Percentiles rank a stretch among this genome's conserved stretches.
Evolutionary conservation across 305 asterid species (phyloP).

Genomic region (Galium porrigens): DNA sequence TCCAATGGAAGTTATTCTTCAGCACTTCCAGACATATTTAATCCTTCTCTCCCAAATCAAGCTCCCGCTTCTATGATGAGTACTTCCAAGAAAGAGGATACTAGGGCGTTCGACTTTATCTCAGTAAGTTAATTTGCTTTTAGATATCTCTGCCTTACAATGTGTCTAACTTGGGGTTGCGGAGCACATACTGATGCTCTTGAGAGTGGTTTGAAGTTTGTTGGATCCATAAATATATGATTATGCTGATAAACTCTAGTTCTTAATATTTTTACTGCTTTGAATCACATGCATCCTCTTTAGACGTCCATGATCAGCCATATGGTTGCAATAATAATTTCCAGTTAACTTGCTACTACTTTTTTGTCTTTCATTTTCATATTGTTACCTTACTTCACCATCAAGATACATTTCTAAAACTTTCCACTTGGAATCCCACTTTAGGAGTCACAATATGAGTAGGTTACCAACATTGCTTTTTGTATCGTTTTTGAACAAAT

Average conservation of each 20-base stretch:
- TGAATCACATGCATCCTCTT: background rate
- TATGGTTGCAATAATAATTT: background rate
- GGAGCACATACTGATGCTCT: background rate
- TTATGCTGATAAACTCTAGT: background rate
- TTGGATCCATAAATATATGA: background rate
- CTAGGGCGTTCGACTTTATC: conserved; percentile 85
- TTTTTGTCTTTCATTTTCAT: background rate
- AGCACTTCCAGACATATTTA: conserved; percentile 71
- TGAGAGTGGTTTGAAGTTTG: conserved; percentile 1
- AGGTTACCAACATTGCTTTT: background rate
- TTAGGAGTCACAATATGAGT: background rate
- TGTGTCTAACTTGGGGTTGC: background rate
- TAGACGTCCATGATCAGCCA: background rate
- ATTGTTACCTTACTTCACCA: background rate
- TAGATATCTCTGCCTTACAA: conserved; percentile 7
- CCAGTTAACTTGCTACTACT: background rate
- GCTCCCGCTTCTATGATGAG: conserved; percentile 69
- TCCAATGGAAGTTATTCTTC: conserved; percentile 37
- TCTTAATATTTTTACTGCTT: background rate
- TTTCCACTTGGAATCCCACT: background rate
- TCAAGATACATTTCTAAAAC: background rate
- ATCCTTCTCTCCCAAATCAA: conserved; percentile 46
- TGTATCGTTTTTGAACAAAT: no score
- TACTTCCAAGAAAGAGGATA: conserved; percentile 64
- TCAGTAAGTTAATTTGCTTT: conserved; percentile 41